These are phyloP conservation scores for Trichophyton schoenleinii DNA, from an alignment of 2,329 filamentous ascomycete species.

Conservation along the genomic window DNA sequence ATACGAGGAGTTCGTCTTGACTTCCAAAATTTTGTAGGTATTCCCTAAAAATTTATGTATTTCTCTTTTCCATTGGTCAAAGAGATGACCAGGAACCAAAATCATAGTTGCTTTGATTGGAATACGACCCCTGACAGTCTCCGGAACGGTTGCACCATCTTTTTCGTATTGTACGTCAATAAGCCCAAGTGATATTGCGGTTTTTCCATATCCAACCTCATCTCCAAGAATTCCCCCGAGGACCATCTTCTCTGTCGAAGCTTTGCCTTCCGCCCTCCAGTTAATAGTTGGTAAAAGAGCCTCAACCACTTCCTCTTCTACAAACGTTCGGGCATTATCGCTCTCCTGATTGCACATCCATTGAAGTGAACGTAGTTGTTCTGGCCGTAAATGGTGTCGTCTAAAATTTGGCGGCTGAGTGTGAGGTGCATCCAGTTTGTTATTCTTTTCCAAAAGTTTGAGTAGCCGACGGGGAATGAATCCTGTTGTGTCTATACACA, in stretches of 20 bases:
- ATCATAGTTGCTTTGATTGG: conserved; percentile 47
- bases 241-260: conserved; percentile 23
- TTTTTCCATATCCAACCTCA: conserved; percentile 56
- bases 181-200: conserved; percentile 46
- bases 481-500: conserved; percentile 35
- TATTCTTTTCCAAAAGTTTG: conserved; percentile 34
- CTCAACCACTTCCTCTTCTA: conserved; percentile 47
- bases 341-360: conserved; percentile 51
- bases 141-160: conserved; percentile 11
- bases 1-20: conserved; percentile 32
- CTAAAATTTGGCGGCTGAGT: conserved; percentile 27
- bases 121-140: conserved; percentile 21
- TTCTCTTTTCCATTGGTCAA: conserved; percentile 47
- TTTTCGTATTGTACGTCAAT: conserved; percentile 36
- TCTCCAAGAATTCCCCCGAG: conserved; percentile 52
- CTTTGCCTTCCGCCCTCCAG: conserved; percentile 46
- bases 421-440: conserved; percentile 25
- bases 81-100: conserved; percentile 43
- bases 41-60: conserved; percentile 38
- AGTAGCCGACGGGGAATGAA: conserved; percentile 23
- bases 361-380: conserved; percentile 43
- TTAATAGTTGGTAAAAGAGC: conserved; percentile 37
- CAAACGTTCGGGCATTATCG: conserved; percentile 28
- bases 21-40: conserved; percentile 34
- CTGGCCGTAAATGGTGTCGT: conserved; percentile 32